Base-by-base conservation (phyloP, 129 eudicot genomes). In the Artemisia annua region DNA sequence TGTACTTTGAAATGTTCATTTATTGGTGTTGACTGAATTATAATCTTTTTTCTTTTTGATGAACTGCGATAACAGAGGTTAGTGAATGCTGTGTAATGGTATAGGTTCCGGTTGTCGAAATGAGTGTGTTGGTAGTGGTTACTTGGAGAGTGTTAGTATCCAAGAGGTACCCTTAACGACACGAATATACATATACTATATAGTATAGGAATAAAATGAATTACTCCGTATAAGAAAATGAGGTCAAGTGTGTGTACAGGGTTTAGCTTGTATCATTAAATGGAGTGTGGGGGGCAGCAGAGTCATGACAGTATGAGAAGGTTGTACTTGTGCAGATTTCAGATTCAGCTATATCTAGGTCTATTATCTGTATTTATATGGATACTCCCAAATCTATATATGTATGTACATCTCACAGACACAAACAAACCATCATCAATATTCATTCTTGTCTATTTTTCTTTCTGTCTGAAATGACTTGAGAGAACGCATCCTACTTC, bases 241-340 rank as follows among this genome's bases (percentile, higher is more conserved):
- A 62, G 70, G 71, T 39, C 20, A 32, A 30, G 3, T 63, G n/a
- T 43, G 6, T 70, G 65, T 32, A 7, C 70, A 69, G 70, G 75
- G 59, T 77, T 75, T 75, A 70, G 81, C 81, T 69, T 77, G 81
- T 76, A 77, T 52, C 76, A 69, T 61, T 61, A 61, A 77, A 69
- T 71, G 71, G 52, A 46, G 65, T 51, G 32, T 28, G 65, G 56
- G 55, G 63, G 67, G 69, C 81, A 77, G 81, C 49, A 69, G 28
- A 51, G 81, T 62, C 62, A 52, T 26, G 28, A 60, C 75, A 77
- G 81, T 70, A 77, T 77, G 71, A 77, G 73, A 77, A 70, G 81
- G 76, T 70, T 77, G 81, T 77, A 77, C 81, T 77, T 77, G 76
- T 56, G 26, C 26, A 57, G 35, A 43, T 24, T 61, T 24, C 52